Base-by-base conservation (phyloP, 208 protist species). In the Herpetomonas samuelpessoai region DNA sequence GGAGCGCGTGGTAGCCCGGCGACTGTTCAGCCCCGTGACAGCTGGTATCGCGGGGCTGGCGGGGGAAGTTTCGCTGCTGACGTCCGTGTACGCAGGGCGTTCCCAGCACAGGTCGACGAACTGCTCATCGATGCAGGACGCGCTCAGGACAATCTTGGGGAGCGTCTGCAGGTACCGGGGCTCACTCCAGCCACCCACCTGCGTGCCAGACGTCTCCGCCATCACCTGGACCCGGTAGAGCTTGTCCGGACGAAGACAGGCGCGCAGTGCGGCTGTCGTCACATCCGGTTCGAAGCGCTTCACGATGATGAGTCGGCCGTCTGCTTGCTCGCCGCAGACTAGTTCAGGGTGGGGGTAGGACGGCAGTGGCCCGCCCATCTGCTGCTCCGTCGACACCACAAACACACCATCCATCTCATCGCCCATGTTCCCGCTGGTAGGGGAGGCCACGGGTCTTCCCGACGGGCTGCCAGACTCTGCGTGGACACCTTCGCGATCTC, bases 121-220 rank as follows among this genome's bases (percentile, higher is more conserved):
- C 52, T 90, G 77, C 53, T 96, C 90, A 53, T 86, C 83, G 44
- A 93, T 88, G 38, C 60, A 51, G 19, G 56, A 48, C 1, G 71
- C 58, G 19, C 38, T 68, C 22, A 93, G 35, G 19, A 52, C 46
- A 39, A 96, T 76, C 59, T 78, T 88, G 22, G 81, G 74, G 69
- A 84, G 84, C 22, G 86, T 92, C 19, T 88, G 62, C 35, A 93
- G 74, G 63, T 81, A 83, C 30, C 73, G 52, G 48, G 85, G 65
- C 56, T 62, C 54, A 51, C 82, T 88, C 91, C 91, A 96, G 54
- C 76, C 50, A 22, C 88, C 91, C n/a, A 90, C 72, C 52, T 92
- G 82, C 7, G 73, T 76, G 19, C 80, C 85, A 6, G 86, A 78
- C 10, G 84, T 92, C 63, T 92, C 88, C 31, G 77, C 79, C 55